A percentile compares a stretch with the other conserved stretches of the same genome.
Evolutionary conservation across 768 basidiomycete species (phyloP).

Genomic region (Boletus huronensis): DNA sequence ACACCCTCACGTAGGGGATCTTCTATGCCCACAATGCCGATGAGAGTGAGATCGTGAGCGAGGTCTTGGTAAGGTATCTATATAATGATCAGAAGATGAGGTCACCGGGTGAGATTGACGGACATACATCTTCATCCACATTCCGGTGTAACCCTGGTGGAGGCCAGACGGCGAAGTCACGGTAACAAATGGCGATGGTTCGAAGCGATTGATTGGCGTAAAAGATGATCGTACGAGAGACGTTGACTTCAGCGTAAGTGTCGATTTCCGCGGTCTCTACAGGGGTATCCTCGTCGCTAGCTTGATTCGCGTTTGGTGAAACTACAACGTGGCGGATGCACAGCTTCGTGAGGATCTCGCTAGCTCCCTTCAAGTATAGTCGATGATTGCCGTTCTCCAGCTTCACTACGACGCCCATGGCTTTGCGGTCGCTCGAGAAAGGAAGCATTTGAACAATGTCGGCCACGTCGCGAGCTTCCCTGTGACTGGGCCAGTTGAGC

Average conservation of each 20-base stretch:
- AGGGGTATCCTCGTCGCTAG: slow-evolving; percentile 19
- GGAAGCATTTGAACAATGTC: slow-evolving; percentile 83
- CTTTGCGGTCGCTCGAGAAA: slow-evolving; percentile 90
- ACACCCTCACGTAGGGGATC: slow-evolving; percentile 93
- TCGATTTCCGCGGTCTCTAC: slow-evolving; percentile 64
- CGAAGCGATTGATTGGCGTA: slow-evolving; percentile 96
- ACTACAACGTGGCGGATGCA: slow-evolving; percentile 77
- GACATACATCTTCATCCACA: slow-evolving; percentile 53
- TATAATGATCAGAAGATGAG: slow-evolving; percentile 11
- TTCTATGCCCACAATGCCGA: slow-evolving; percentile 92
- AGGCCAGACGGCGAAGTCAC: slow-evolving; percentile 85
- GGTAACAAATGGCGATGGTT: slow-evolving; percentile 92
- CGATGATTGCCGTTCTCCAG: slow-evolving; percentile 52
- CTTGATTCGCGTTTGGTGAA: slow-evolving; percentile 18
- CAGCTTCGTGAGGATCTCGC: slow-evolving; percentile 83
- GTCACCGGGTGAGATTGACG: background rate
- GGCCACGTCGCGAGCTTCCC: slow-evolving; percentile 55
- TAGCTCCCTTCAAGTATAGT: slow-evolving; percentile 88
- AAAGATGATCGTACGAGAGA: slow-evolving; percentile 91
- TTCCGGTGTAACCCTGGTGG: slow-evolving; percentile 45
- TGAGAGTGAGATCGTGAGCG: slow-evolving; percentile 71
- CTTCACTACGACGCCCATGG: slow-evolving; percentile 88
- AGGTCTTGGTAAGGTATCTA: slow-evolving; percentile 71
- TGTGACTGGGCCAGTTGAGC: slow-evolving; percentile 73
- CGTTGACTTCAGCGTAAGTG: slow-evolving; percentile 70